Conservation (phyloP, 306 rosid genomes). For the Datisca glomerata region DNA sequence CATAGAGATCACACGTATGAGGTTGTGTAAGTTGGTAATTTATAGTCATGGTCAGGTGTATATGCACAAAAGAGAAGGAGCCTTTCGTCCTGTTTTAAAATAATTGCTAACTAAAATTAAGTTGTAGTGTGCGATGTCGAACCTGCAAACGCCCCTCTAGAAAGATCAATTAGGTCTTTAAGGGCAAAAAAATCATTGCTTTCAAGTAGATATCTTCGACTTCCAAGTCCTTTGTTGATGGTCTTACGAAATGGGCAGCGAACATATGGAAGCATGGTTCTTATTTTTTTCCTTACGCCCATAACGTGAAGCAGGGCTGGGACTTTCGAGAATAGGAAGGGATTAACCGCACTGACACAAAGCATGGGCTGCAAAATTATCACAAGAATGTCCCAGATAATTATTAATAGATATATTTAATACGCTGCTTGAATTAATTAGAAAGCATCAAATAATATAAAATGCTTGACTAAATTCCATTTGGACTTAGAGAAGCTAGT, state of each 20-base stretch:
- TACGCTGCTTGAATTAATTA: too few relatives aligned
- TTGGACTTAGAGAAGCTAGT: too few relatives aligned
- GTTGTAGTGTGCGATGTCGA: too few relatives aligned
- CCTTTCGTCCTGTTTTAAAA: too few relatives aligned
- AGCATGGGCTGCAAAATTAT: slow-evolving; percentile 99
- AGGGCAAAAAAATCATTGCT: slow-evolving; percentile 94
- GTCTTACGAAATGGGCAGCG: slow-evolving; percentile 79
- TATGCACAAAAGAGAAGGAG: too few relatives aligned
- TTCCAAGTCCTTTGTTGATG: slow-evolving; percentile 74
- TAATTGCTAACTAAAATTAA: too few relatives aligned
- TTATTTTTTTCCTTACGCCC: slow-evolving; percentile 78
- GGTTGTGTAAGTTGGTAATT: too few relatives aligned
- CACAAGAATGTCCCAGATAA: too few relatives aligned
- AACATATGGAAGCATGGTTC: slow-evolving; percentile 69
- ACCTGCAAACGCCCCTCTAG: slow-evolving; percentile 98
- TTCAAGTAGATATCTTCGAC: slow-evolving; percentile 79
- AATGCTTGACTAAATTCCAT: too few relatives aligned
- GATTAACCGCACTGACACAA: slow-evolving; percentile 96
- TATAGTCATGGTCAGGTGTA: too few relatives aligned
- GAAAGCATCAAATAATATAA: too few relatives aligned
- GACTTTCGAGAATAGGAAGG: slow-evolving; percentile 89
- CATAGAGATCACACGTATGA: slow-evolving; percentile 17
- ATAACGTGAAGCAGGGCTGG: slow-evolving; percentile 77
- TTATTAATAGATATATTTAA: too few relatives aligned
- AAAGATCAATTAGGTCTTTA: slow-evolving; percentile 94